Conservation (phyloP, 2,329 filamentous ascomycete species). For the Camillea tinctor region DNA sequence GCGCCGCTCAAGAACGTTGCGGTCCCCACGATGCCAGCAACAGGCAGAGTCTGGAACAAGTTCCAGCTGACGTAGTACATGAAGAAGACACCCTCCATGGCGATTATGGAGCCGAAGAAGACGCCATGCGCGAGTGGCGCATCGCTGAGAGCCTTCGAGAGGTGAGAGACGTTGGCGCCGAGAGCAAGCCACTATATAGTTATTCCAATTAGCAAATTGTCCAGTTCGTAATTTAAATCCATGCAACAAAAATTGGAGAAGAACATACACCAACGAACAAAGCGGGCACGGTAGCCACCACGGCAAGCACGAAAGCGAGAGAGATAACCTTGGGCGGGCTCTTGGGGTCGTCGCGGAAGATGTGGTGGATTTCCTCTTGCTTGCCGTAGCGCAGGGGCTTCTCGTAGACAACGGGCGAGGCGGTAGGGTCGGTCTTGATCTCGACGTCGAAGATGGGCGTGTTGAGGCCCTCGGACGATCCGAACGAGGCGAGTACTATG, state of each 20-base stretch:
- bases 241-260: background rate
- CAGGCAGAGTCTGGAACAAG: slow-evolving; percentile 83
- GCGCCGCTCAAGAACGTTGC: slow-evolving; percentile 84
- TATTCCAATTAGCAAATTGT: background rate
- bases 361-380: slow-evolving; percentile 83
- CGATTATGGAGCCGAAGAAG: slow-evolving; percentile 84
- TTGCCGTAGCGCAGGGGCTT: slow-evolving; percentile 80
- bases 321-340: slow-evolving; percentile 81
- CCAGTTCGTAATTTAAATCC: background rate
- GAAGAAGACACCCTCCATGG: slow-evolving; percentile 90
- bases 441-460: slow-evolving; percentile 71
- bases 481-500: slow-evolving; percentile 84
- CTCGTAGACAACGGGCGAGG: slow-evolving; percentile 59
- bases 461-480: slow-evolving; percentile 66
- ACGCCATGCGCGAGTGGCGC: slow-evolving; percentile 78
- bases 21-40: slow-evolving; percentile 63
- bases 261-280: slow-evolving; percentile 67
- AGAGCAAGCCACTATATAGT: slow-evolving; percentile 75
- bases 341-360: slow-evolving; percentile 76
- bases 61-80: slow-evolving; percentile 93
- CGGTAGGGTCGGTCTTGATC: slow-evolving; percentile 61
- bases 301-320: slow-evolving; percentile 70
- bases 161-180: slow-evolving; percentile 79
- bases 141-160: slow-evolving; percentile 69
- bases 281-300: slow-evolving; percentile 70